Percentiles rank a stretch among this genome's conserved stretches.
Conservation (phyloP, 2,329 filamentous ascomycete genomes). For the Escovopsis sp. region DNA sequence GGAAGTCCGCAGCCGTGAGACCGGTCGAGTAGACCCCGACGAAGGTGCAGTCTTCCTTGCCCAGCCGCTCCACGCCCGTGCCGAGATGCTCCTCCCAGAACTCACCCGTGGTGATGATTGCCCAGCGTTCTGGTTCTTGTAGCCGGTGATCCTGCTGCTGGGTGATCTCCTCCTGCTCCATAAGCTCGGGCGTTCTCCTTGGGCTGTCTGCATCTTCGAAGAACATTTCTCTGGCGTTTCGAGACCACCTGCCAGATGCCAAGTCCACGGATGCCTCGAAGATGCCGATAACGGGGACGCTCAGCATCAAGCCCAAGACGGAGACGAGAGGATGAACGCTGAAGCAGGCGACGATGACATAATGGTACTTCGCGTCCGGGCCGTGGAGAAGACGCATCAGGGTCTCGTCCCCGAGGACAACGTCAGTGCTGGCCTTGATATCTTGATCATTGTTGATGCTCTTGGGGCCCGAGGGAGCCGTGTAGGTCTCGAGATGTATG, state of each 20-base stretch:
- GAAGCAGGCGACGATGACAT: slow-evolving; percentile 79
- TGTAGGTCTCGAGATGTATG: slow-evolving; percentile 41
- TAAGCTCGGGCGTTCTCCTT: no score
- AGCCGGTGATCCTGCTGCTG: no score
- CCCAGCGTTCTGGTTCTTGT: slow-evolving; percentile 41
- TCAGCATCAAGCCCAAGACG: slow-evolving; percentile 29
- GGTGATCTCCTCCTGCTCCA: no score
- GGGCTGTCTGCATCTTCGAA: no score
- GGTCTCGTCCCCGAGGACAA: slow-evolving; percentile 43
- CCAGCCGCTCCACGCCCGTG: slow-evolving; percentile 53
- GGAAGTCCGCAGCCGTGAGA: slow-evolving; percentile 64
- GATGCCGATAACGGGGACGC: slow-evolving; percentile 43
- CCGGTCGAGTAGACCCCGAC: slow-evolving; percentile 74
- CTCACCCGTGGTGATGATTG: slow-evolving; percentile 76
- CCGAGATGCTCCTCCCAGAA: slow-evolving; percentile 67
- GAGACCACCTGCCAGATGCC: no score
- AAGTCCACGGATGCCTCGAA: slow-evolving; percentile 49
- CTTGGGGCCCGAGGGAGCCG: slow-evolving; percentile 44
- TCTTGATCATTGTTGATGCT: slow-evolving; percentile 69
- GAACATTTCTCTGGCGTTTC: no score
- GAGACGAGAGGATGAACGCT: slow-evolving; percentile 67
- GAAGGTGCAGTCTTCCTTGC: slow-evolving; percentile 39
- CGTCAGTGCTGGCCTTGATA: slow-evolving; percentile 45
- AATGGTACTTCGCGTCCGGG: slow-evolving; percentile 39
- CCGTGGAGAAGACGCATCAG: slow-evolving; percentile 20